Conservation (phyloP, 2,329 filamentous ascomycete genomes). For the Trichoderma arundinaceum region DNA sequence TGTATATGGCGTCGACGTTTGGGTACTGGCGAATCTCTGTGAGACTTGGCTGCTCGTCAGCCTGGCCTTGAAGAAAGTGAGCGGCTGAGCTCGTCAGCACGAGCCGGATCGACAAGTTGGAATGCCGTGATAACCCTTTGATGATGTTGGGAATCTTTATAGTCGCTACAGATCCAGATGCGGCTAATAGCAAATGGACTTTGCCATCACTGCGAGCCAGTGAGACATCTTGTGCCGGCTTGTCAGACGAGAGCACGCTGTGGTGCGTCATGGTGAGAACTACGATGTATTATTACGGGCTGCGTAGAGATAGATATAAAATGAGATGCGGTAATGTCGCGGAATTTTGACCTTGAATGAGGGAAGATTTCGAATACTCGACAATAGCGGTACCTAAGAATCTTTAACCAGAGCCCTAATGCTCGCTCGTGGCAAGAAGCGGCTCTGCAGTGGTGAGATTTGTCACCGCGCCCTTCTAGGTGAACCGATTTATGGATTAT, state of each 20-base stretch:
- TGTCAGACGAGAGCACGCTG: constrained; percentile 21
- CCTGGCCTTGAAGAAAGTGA: constrained; percentile 78
- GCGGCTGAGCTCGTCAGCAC: constrained; percentile 76
- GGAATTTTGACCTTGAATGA: not conserved
- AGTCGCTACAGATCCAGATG: constrained; percentile 72
- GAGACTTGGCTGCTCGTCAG: constrained; percentile 75
- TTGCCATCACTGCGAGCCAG: constrained; percentile 47
- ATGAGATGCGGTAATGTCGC: not conserved
- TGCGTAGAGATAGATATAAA: not conserved
- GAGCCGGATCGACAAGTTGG: constrained; percentile 78
- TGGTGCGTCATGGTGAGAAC: not conserved
- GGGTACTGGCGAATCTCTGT: constrained; percentile 62
- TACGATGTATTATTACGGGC: not conserved
- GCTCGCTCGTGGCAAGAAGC: not conserved
- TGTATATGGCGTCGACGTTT: constrained; percentile 81
- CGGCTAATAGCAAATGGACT: constrained; percentile 51
- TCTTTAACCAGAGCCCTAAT: not conserved
- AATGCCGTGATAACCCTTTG: constrained; percentile 56
- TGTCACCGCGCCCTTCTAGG: constrained; percentile 9
- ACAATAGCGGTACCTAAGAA: not conserved
- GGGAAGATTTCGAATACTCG: not conserved
- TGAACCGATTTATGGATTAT: constrained; percentile 12
- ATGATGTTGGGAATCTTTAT: constrained; percentile 80
- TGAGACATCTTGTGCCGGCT: constrained; percentile 44
- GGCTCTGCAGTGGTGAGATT: constrained; percentile 7